Evolutionary conservation across 2,329 filamentous ascomycete genomes (phyloP).

Genomic region (Xenosphaeropsis pyriputrescens): DNA sequence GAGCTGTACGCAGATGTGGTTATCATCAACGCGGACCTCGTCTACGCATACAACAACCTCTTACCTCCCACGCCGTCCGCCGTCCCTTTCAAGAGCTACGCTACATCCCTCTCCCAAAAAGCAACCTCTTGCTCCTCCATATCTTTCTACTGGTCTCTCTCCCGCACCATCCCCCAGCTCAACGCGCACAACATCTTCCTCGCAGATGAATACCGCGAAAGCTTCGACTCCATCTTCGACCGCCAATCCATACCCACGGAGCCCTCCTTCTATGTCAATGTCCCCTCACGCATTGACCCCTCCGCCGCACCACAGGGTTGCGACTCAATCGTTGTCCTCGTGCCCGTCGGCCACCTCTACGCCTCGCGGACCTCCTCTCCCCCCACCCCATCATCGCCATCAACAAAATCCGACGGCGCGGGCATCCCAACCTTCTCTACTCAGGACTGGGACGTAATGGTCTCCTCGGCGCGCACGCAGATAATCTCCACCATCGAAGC

Average conservation of each 20-base stretch:
- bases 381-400: slow-evolving; percentile 3
- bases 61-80: slow-evolving; percentile 20
- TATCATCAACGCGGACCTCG: slow-evolving; percentile 58
- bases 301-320: slow-evolving; percentile 49
- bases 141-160: slow-evolving; percentile 63
- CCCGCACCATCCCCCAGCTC: slow-evolving; percentile 44
- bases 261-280: slow-evolving; percentile 66
- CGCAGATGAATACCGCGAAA: slow-evolving; percentile 55
- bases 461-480: slow-evolving; percentile 39
- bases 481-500: slow-evolving; percentile 45
- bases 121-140: slow-evolving; percentile 57
- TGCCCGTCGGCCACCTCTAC: slow-evolving; percentile 56
- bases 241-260: slow-evolving; percentile 49
- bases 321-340: slow-evolving; percentile 54
- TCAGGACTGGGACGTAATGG: slow-evolving; percentile 47
- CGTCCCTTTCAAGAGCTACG: slow-evolving; percentile 15
- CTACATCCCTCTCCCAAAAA: slow-evolving; percentile 26
- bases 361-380: slow-evolving; percentile 23
- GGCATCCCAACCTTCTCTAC: slow-evolving; percentile 17
- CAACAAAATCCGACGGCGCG: slow-evolving; percentile 7
- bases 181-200: slow-evolving; percentile 66
- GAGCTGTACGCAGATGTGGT: slow-evolving; percentile 48
- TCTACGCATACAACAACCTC: slow-evolving; percentile 60
- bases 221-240: slow-evolving; percentile 66
- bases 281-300: slow-evolving; percentile 54